Evolutionary conservation across 441 rosid species (phyloP), one percentile per base, ranked within the genome.

Genomic region (Pelargonium cotyledonis): DNA sequence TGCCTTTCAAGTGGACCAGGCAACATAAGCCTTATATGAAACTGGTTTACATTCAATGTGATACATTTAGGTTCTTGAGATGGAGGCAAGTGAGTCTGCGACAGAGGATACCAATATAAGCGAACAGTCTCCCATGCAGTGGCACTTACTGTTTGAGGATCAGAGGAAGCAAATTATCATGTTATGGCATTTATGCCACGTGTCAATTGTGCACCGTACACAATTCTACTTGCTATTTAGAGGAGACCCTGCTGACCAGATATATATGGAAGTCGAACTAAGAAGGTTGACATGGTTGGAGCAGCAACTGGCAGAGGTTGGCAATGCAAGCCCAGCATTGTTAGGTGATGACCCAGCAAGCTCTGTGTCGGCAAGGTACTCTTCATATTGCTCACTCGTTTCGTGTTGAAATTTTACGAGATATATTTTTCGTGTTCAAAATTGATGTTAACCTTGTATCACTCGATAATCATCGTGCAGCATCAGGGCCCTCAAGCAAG

Each of bases 191-290:
- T 75, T 83, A 19, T 92, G 99, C 75, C 82, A 73, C 47, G 98
- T 89, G 61, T 92, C 99, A 70, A 86, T 95, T 63, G 86, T 95
- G 64, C 98, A 95, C 70, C 82, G 99, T 79, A 90, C 98, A 29
- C 99, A 95, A 58, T 95, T 95, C 74, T 95, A 95, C 77, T 80
- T 92, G 68, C 79, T 95, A 63, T 95, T 95, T 77, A 95, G 82
- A 70, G 99, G 99, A 9, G 98, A 95, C 68, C 88, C 89, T 69
- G 95, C 98, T 15, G 99, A 95, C 79, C 96, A 95, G 78, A 95
- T 95, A 77, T 92, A 95, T 81, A 86, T 95, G 92, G 98, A 95
- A 80, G 98, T 95, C 46, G 99, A 95, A 87, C 95, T 95, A 43
- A 82, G 99, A 80, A 89, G 99, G 65, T 73, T 95, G 76, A 92